These are phyloP conservation scores for Sporothrix humicola DNA, from an alignment of 2,329 filamentous ascomycete genomes.

Conservation along the genomic window DNA sequence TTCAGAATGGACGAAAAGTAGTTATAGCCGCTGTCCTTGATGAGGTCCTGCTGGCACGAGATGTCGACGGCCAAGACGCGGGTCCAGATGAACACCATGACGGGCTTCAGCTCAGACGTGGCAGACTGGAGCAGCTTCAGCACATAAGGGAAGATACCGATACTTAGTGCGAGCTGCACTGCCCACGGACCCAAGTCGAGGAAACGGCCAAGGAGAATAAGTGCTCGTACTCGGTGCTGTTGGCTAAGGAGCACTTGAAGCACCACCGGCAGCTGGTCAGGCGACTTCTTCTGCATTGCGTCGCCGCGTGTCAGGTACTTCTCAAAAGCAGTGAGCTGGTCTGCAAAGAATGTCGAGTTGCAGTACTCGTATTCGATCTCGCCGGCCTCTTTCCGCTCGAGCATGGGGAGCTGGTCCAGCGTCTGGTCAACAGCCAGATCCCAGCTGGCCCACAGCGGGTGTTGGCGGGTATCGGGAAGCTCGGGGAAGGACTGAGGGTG, in stretches of 20 bases:
- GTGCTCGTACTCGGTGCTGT: constrained; percentile 85
- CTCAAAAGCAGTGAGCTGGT: constrained; percentile 96
- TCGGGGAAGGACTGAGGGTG: constrained; percentile 90
- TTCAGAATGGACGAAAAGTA: constrained; percentile 96
- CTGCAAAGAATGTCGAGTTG: constrained; percentile 94
- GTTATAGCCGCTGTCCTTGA: constrained; percentile 96
- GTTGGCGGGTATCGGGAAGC: constrained; percentile 92
- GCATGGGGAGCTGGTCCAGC: constrained; percentile 81
- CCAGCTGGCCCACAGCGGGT: constrained; percentile 97
- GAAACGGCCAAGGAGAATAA: constrained; percentile 92
- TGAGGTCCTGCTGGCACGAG: constrained; percentile 87
- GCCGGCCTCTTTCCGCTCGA: constrained; percentile 78
- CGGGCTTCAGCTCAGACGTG: constrained; percentile 90
- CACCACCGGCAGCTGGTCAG: constrained; percentile 94
- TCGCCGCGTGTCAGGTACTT: constrained; percentile 85
- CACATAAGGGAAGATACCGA: constrained; percentile 99
- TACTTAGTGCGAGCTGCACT: constrained; percentile 95
- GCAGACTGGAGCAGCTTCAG: constrained; percentile 94
- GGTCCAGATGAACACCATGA: constrained; percentile 99
- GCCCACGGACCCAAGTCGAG: constrained; percentile 96
- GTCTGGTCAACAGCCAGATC: constrained; percentile 97
- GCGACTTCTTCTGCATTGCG: constrained; percentile 82
- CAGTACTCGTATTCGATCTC: constrained; percentile 86
- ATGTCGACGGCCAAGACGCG: constrained; percentile 93
- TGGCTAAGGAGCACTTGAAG: constrained; percentile 95